Evolutionary conservation across 768 basidiomycete species (phyloP), one percentile per base, ranked within the genome.

Genomic region (Gyrodon lividus): DNA sequence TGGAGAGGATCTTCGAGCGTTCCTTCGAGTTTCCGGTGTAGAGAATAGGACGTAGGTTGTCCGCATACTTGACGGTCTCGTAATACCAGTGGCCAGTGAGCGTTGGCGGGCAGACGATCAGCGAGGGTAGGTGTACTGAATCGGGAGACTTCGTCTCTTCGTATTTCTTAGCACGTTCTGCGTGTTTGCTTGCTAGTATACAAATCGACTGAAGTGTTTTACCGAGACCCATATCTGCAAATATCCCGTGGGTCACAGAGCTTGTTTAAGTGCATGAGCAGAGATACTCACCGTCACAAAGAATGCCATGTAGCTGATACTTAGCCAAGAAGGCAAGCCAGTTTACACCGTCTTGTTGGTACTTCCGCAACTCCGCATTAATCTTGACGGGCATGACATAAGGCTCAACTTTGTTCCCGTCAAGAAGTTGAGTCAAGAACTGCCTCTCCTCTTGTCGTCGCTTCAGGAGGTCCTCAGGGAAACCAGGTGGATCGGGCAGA

Each of bases 71-170:
- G 43, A 86, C 76, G 53, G 98, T 88, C 72, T 99, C 97, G 70
- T 98, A 96, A 68, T 92, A 94, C 97, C 97, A 99, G 67, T 99
- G 97, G 9, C 97, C 96, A 2, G 93, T 97, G 46, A 99, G 81
- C 1, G 97, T 99, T 4, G 97, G 96, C 0, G 97, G 97, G 61
- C 97, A 99, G 49, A 98, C 74, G 58, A 99, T 95, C 23, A 99
- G 78, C 4, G 96, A 97, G 0, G 97, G 94, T 26, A 98, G 76
- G 69, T 92, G 94, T 19, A 89, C 79, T 17, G 87, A 73, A 62
- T 94, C 92, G 0, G 87, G 79, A 0, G 86, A 85, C 34, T 80
- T 68, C 10, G 85, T 87, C 51, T 80, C 75, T 56, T 82, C 75
- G 68, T 84, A 74, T 59, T 76, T 83, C 65, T 87, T 77, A 16